A percentile compares a stretch with the other conserved stretches of the same genome.
Conservation (phyloP, 441 rosid species). For the Erysimum pusillum region DNA sequence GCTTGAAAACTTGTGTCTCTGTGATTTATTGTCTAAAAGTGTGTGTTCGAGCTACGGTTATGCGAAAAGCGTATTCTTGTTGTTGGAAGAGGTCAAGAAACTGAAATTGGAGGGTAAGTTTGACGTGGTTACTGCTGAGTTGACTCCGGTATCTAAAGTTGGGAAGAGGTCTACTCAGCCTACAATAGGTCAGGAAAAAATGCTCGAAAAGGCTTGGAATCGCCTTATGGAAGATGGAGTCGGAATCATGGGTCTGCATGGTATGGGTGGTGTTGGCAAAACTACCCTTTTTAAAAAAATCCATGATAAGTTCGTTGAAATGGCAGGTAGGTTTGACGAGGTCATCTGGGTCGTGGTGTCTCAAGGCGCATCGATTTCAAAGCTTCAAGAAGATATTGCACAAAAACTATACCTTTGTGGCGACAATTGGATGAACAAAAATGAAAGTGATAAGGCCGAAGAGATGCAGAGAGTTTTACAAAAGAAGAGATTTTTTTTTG, state of each 20-base stretch:
- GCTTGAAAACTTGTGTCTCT: not conserved
- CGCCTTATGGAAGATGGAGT: conserved; percentile 19
- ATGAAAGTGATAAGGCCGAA: no score
- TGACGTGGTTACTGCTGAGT: not conserved
- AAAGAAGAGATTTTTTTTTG: no score
- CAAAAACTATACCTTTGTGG: no score
- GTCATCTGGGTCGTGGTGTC: no score
- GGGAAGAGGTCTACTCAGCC: conserved; percentile 15
- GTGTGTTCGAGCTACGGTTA: conserved; percentile 14
- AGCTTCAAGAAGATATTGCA: no score
- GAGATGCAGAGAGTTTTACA: no score
- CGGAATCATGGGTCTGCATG: conserved; percentile 43
- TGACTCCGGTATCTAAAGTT: not conserved
- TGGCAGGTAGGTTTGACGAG: no score
- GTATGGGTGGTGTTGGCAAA: conserved; percentile 58
- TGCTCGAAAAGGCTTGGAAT: conserved; percentile 37
- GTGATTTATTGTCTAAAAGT: conserved; percentile 24
- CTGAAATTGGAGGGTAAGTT: not conserved
- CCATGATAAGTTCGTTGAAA: no score
- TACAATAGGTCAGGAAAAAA: conserved; percentile 35
- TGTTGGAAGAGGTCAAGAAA: not conserved
- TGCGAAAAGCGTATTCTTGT: conserved; percentile 29
- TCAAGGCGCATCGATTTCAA: no score
- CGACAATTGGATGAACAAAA: no score
- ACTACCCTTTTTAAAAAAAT: conserved; percentile 41